These are phyloP conservation scores for Tetrapisispora namnaoensis DNA, from an alignment of 805 yeast genomes.

Conservation along the genomic window DNA sequence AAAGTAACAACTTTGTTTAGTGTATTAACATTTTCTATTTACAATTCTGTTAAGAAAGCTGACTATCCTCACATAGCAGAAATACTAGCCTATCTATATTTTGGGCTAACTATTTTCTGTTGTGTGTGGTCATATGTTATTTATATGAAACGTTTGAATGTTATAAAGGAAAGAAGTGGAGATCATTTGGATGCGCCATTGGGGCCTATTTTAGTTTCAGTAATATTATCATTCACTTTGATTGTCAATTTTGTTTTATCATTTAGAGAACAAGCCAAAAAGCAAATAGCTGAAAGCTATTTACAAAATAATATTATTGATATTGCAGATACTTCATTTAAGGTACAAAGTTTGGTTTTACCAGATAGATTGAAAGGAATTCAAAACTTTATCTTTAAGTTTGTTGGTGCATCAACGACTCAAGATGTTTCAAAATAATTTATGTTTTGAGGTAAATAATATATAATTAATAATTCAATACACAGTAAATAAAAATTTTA, in stretches of 20 bases:
- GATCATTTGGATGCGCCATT: conserved; percentile 79
- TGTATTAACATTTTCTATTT: conserved; percentile 74
- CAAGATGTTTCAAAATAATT: background rate
- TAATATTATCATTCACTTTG: conserved; percentile 57
- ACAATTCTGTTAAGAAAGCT: conserved; percentile 62
- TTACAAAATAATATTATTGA: background rate
- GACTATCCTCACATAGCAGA: conserved; percentile 56
- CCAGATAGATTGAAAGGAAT: conserved; percentile 20
- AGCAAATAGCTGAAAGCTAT: background rate
- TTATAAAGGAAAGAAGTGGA: conserved; percentile 75
- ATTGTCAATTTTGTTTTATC: conserved; percentile 66
- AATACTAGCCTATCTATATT: conserved; percentile 66
- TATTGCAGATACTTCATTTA: background rate
- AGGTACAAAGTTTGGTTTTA: background rate
- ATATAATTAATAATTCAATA: too few relatives aligned
- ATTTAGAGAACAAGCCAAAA: conserved; percentile 33
- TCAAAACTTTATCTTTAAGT: conserved; percentile 23
- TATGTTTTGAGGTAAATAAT: background rate
- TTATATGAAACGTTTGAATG: conserved; percentile 57
- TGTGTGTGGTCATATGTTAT: conserved; percentile 85
- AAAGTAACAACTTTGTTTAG: conserved; percentile 79
- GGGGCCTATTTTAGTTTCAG: conserved; percentile 78
- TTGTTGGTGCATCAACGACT: conserved; percentile 25
- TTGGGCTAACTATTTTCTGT: conserved; percentile 69
- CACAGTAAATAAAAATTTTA: background rate